phyloP scores from a whole-genome alignment of 2,329 filamentous ascomycete genomes.

The Arthrobotrys musiformis region DNA sequence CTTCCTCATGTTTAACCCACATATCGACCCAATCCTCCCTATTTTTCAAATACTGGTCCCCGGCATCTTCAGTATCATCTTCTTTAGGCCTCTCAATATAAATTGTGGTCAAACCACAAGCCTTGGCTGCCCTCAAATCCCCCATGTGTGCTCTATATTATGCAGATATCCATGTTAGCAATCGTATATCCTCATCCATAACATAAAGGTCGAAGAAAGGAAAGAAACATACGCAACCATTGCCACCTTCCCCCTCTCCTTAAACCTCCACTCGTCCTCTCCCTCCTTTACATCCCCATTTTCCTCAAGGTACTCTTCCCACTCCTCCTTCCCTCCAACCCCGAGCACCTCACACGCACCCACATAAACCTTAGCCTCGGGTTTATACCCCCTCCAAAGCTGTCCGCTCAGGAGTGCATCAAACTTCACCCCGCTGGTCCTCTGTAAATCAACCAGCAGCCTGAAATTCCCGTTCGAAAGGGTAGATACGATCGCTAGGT shows the following conservation, averaged over 20 bases:
- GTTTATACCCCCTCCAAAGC: constrained; percentile 80
- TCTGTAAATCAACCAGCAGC: constrained; percentile 74
- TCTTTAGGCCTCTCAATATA: constrained; percentile 74
- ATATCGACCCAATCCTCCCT: constrained; percentile 74
- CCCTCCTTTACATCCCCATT: background rate
- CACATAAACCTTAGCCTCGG: constrained; percentile 73
- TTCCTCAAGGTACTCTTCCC: constrained; percentile 14
- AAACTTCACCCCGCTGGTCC: constrained; percentile 72
- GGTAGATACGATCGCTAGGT: constrained; percentile 71
- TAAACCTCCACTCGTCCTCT: constrained; percentile 27
- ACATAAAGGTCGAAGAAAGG: background rate
- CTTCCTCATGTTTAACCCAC: constrained; percentile 68
- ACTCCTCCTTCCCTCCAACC: constrained; percentile 25
- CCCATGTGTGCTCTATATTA: constrained; percentile 30
- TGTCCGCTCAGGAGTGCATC: constrained; percentile 73
- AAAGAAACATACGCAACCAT: constrained; percentile 80
- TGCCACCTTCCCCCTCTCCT: constrained; percentile 68
- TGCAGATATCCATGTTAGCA: background rate
- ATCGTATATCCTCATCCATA: background rate
- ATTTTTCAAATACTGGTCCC: constrained; percentile 67
- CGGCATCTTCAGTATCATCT: constrained; percentile 73
- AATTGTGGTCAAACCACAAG: constrained; percentile 74
- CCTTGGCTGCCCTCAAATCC: constrained; percentile 68
- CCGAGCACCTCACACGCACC: constrained; percentile 70
- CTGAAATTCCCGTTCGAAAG: constrained; percentile 79